Evolutionary conservation across 768 basidiomycete genomes (phyloP), one percentile per base, ranked within the genome.

Genomic region (Hortiboletus campestris): DNA sequence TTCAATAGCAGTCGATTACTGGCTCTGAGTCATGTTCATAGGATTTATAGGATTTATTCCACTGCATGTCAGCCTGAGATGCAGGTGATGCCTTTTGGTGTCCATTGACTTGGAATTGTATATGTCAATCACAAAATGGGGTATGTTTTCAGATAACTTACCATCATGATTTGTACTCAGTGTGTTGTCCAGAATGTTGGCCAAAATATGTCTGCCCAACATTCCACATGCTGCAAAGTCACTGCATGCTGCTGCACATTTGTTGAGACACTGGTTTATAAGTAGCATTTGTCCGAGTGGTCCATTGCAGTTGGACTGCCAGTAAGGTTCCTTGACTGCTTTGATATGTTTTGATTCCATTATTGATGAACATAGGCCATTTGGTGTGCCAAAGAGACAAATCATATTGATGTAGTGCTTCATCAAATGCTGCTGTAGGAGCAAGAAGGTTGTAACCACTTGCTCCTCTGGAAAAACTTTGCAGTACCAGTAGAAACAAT

Each of bases 301-400:
- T 46, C 64, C 0, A 29, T 50, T 16, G 3, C 8, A 43, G 58
- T 73, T 17, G 67, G 74, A 9, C 51, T 6, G 57, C 0, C 57
- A 60, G 55, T 66, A 77, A 1, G 73, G 74, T 13, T 55, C 12
- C 28, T 55, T 55, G 6, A 76, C 66, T 0, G 72, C 72, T 19
- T 70, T 70, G 55, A 74, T 74, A 36, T 73, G 74, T 35, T 70
- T 70, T 0, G 64, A 69, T 32, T 76, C 74, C 0, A 68, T 75
- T 2, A 75, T 75, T 6, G 71, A 75, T 0, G 69, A 71, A 43
- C 73, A 74, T 0, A 74, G 63, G 0, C 75, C 69, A 46, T 74
- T 74, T 1, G 69, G 74, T 2, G 68, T 62, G 12, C 69, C 67
- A 54, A 70, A 75, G 6, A 60, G 38, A 2, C 25, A 17, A 19